Percentiles rank a stretch among this genome's conserved stretches.
These are phyloP conservation scores for Emericellopsis cladophorae DNA, from an alignment of 2,329 filamentous ascomycete species.

Conservation along the genomic window DNA sequence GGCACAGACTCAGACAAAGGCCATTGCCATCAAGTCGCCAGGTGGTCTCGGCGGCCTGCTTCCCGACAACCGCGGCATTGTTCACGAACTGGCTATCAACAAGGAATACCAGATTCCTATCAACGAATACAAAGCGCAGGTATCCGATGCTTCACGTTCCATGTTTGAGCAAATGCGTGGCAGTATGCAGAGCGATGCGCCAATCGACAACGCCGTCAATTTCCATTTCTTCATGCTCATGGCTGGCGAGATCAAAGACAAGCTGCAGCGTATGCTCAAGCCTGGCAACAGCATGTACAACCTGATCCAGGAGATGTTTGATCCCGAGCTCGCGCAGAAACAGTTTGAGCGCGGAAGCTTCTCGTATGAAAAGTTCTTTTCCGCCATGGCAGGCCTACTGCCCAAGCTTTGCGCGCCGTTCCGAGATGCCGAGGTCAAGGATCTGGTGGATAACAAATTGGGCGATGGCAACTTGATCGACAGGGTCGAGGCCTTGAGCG, in stretches of 20 bases:
- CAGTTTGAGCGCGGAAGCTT: slow-evolving; percentile 63
- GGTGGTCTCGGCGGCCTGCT: slow-evolving; percentile 40
- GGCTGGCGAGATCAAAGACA: slow-evolving; percentile 57
- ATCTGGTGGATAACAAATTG: slow-evolving; percentile 50
- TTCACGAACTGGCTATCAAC: slow-evolving; percentile 72
- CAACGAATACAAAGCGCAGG: slow-evolving; percentile 45
- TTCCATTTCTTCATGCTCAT: slow-evolving; percentile 59
- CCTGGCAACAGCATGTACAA: slow-evolving; percentile 61
- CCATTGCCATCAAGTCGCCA: slow-evolving; percentile 10
- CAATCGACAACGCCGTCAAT: slow-evolving; percentile 42
- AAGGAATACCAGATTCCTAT: slow-evolving; percentile 62
- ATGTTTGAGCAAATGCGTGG: slow-evolving; percentile 45
- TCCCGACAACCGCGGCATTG: slow-evolving; percentile 61
- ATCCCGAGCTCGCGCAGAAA: slow-evolving; percentile 55
- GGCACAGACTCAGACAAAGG: background rate
- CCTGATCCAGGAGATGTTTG: slow-evolving; percentile 63
- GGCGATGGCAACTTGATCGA: slow-evolving; percentile 54
- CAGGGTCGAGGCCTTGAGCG: slow-evolving; percentile 61
- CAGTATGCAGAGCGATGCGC: slow-evolving; percentile 48
- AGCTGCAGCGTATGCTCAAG: slow-evolving; percentile 60
- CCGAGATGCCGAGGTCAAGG: slow-evolving; percentile 64
- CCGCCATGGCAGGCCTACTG: slow-evolving; percentile 60
- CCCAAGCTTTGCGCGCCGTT: slow-evolving; percentile 73
- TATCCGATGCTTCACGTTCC: slow-evolving; percentile 32
- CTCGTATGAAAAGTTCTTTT: slow-evolving; percentile 71